Base-by-base conservation (phyloP, 306 rosid genomes). In the Vachellia pachyceras region DNA sequence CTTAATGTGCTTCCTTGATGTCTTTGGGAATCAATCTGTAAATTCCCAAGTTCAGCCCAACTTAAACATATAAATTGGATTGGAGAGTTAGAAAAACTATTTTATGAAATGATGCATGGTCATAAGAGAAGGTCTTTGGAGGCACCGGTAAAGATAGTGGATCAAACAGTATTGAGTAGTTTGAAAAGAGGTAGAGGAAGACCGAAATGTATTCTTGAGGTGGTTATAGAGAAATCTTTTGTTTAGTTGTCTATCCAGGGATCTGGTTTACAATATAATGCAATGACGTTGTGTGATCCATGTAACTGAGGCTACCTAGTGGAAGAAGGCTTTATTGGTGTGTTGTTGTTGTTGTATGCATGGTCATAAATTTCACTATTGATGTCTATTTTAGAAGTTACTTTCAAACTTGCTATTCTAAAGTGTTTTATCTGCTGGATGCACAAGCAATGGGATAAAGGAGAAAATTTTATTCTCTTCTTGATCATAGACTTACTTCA, bases 391-490 rank as follows among this genome's bases (percentile, higher is more conserved):
- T 71, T 46, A 18, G 10, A 71, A 45, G 18, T 25, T 70, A 45
- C 40, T 44, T 69, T 68, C 52, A 68, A 40, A n/a, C 73, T 40
- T 40, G 46, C 36, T 69, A 10, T 9, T 69, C 73, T 40, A 41
- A 29, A 18, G 17, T 15, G 54, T 42, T 69, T 65, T 41, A 11
- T 69, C 36, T 69, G 18, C 52, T 36, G n/a, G 36, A 40, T 20
- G 17, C 36, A 41, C 37, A 18, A 20, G 72, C 14, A 40, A n/a
- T 39, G 33, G 13, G 37, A 36, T 10, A 22, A 44, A 5, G 35
- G 23, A 71, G 14, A 44, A 50, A 71, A 45, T 41, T 44, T 8
- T 44, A 3, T 49, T 49, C 37, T 41, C 17, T 69, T 69, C 10
- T n/a, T 71, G 42, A 44, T 54, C 14, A 23, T 29, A 9, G 37